Evolutionary conservation across 2,329 filamentous ascomycete species (phyloP), one percentile per base, ranked within the genome.

Genomic region (Pseudogymnoascus sp.): DNA sequence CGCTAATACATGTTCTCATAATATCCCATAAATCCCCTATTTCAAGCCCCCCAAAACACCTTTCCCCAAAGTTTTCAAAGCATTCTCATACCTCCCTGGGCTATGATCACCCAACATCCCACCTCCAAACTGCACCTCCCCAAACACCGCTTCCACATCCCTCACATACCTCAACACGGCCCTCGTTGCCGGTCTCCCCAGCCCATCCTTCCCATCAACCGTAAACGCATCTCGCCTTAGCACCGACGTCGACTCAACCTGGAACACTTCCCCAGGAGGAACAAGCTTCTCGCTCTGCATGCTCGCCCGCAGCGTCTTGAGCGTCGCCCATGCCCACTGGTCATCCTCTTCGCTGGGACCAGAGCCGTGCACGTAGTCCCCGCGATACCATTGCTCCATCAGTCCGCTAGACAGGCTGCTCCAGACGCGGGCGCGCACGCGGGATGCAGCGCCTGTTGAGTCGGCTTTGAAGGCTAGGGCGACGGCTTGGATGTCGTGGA

Each of bases 61-160:
- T 75, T 70, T 74, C 68, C 74, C 73, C 70, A 91, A 75, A 63
- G 83, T 82, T 61, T 83, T 81, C 66, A 92, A 72, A 62, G 83
- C 85, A 62, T 83, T 81, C 72, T 91, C 89, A 69, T 92, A 92
- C 65, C 84, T 79, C 25, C 83, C 87, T 2, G 89, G 89, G 65
- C 83, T 90, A 70, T 92, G 89, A 70, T 92, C 89, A 62, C 83
- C 79, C 72, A 92, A 76, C 86, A 91, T 90, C 53, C 86, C 85
- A 22, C 84, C 82, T 4, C 85, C 86, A 70, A 92, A 91, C 43
- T 81, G 77, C 41, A 91, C 76, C 74, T 91, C 88, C 28, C 82
- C 78, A 71, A 91, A 91, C 60, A 83, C 76, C 20, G 78, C 78
- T 69, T 90, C 87, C 30, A 90, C 88, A 71, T 91, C 84, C 61